phyloP scores from a whole-genome alignment of 352 stramenopile species.

The Chrysophaeum taylorii region DNA sequence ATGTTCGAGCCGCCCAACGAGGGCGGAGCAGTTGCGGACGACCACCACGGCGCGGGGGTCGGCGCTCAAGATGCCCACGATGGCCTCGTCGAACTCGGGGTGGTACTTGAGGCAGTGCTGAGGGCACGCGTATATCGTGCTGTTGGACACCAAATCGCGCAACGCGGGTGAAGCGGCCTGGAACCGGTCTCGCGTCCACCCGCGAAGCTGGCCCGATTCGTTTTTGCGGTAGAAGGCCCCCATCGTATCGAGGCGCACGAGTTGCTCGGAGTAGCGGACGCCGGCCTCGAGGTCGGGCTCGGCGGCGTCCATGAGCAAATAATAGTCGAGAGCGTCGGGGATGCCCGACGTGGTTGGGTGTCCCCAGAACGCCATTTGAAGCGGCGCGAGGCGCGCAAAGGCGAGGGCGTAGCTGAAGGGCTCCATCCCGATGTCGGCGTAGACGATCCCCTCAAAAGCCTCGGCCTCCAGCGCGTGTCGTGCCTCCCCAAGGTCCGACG shows the following conservation, averaged over 20 bases:
- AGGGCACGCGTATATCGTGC: constrained; percentile 37
- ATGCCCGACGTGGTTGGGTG: constrained; percentile 56
- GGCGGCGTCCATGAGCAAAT: constrained; percentile 30
- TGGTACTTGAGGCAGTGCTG: constrained; percentile 26
- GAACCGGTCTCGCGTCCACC: background rate
- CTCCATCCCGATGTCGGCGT: constrained; percentile 59
- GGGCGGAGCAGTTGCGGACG: constrained; percentile 26
- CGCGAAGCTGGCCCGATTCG: constrained; percentile 16
- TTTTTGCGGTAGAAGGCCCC: constrained; percentile 39
- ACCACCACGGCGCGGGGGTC: constrained; percentile 17
- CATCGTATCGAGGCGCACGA: constrained; percentile 51
- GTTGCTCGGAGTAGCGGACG: constrained; percentile 43
- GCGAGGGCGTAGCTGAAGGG: constrained; percentile 50
- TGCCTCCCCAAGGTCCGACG: constrained; percentile 15
- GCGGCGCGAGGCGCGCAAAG: constrained; percentile 45
- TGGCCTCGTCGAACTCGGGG: background rate
- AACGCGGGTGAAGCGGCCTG: constrained; percentile 7
- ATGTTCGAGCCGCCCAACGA: constrained; percentile 24
- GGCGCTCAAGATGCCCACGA: background rate
- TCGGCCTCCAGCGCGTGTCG: constrained; percentile 39
- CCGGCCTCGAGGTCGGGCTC: constrained; percentile 23
- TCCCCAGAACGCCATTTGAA: constrained; percentile 63
- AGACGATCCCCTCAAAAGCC: constrained; percentile 47
- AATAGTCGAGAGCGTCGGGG: constrained; percentile 56
- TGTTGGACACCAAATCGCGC: constrained; percentile 31